These are phyloP conservation scores for Pleomassaria siparia DNA, from an alignment of 2,329 filamentous ascomycete species.

Conservation along the genomic window DNA sequence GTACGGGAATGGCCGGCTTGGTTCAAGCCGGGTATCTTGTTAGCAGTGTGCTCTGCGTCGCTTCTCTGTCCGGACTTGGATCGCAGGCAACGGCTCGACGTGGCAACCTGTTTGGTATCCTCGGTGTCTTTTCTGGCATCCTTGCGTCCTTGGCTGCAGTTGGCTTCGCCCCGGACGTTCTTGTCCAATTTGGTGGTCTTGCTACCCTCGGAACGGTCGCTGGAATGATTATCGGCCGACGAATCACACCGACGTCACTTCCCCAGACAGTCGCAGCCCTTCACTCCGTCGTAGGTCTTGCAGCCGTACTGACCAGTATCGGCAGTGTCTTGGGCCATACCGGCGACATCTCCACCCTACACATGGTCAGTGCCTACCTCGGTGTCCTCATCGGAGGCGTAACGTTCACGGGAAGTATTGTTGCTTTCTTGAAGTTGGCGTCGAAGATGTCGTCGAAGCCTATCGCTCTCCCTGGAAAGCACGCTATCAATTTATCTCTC, in stretches of 20 bases:
- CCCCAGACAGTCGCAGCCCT: slow-evolving; percentile 88
- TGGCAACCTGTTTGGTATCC: slow-evolving; percentile 82
- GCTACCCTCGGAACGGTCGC: slow-evolving; percentile 70
- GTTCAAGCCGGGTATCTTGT: slow-evolving; percentile 87
- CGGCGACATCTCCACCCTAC: slow-evolving; percentile 70
- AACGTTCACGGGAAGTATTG: slow-evolving; percentile 87
- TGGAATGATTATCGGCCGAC: slow-evolving; percentile 75
- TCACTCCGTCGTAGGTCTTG: slow-evolving; percentile 86
- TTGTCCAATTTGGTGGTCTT: slow-evolving; percentile 77
- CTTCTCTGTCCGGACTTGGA: slow-evolving; percentile 75
- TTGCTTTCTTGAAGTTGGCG: slow-evolving; percentile 85
- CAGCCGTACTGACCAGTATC: slow-evolving; percentile 84
- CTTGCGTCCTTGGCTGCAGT: slow-evolving; percentile 79
- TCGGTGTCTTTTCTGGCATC: slow-evolving; percentile 81
- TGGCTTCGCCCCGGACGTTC: slow-evolving; percentile 75
- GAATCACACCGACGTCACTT: slow-evolving; percentile 84
- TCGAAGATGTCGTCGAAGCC: slow-evolving; percentile 81
- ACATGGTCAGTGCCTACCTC: slow-evolving; percentile 82
- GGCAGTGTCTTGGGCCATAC: slow-evolving; percentile 80
- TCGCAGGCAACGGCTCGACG: slow-evolving; percentile 81
- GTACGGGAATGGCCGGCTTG: slow-evolving; percentile 78
- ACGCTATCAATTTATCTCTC: slow-evolving; percentile 73
- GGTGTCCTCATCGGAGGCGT: slow-evolving; percentile 84
- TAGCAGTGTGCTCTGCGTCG: slow-evolving; percentile 80
- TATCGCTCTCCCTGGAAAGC: slow-evolving; percentile 70